phyloP scores from a whole-genome alignment of 2,329 filamentous ascomycete species.

The Paraphaeosphaeria minitans region DNA sequence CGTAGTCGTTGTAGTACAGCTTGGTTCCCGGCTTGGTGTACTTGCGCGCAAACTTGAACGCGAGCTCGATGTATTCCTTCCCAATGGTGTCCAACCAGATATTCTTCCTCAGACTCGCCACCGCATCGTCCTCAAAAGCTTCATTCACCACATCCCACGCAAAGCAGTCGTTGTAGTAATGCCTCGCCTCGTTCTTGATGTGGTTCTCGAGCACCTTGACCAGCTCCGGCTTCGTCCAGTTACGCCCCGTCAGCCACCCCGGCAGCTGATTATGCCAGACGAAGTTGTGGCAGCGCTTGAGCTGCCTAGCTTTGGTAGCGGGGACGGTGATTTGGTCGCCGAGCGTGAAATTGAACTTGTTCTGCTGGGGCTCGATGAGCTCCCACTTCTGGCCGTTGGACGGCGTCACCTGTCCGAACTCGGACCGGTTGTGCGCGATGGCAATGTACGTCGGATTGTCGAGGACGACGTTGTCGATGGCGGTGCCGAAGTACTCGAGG shows the following conservation, averaged over 20 bases:
- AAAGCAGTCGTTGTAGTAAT: constrained; percentile 66
- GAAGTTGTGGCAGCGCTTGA: constrained; percentile 67
- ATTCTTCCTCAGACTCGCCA: constrained; percentile 50
- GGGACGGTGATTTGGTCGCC: constrained; percentile 58
- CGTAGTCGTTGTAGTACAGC: constrained; percentile 69
- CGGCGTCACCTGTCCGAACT: constrained; percentile 70
- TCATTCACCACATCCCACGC: constrained; percentile 72
- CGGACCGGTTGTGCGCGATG: constrained; percentile 59
- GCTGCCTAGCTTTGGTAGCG: constrained; percentile 48
- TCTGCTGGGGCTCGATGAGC: constrained; percentile 62
- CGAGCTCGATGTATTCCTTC: constrained; percentile 61
- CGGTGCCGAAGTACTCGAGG: constrained; percentile 61
- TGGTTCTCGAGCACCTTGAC: constrained; percentile 63
- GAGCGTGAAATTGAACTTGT: constrained; percentile 62
- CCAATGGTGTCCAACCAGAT: constrained; percentile 64
- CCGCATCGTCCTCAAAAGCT: constrained; percentile 63
- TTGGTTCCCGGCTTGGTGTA: constrained; percentile 61
- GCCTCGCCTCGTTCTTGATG: constrained; percentile 62
- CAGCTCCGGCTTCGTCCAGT: constrained; percentile 65
- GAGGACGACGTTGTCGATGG: constrained; percentile 59
- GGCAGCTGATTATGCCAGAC: constrained; percentile 62
- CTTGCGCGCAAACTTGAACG: constrained; percentile 60
- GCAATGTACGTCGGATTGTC: constrained; percentile 60
- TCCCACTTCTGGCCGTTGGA: constrained; percentile 71
- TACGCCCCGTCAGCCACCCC: constrained; percentile 56